These are phyloP conservation scores for Candida incommunis DNA, from an alignment of 805 yeast genomes.

Conservation along the genomic window DNA sequence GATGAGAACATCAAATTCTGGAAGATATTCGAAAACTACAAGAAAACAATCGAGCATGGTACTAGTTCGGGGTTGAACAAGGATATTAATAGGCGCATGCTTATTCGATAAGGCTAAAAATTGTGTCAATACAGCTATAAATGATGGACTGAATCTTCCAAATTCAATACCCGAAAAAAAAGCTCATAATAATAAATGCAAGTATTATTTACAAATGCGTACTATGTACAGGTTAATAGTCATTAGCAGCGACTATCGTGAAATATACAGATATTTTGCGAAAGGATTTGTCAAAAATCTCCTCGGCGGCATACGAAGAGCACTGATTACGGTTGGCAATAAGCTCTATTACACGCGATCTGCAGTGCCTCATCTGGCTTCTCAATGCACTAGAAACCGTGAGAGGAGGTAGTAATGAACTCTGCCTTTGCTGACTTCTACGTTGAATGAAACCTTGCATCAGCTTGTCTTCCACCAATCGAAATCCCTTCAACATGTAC, in stretches of 20 bases:
- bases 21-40: slow-evolving; percentile 57
- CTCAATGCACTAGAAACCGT: background rate
- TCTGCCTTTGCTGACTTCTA: background rate
- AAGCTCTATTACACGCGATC: background rate
- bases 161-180: too few species aligned
- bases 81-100: background rate
- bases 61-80: background rate
- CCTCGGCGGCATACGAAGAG: background rate
- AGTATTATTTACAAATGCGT: background rate
- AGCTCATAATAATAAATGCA: background rate
- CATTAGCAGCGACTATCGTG: background rate
- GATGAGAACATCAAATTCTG: slow-evolving; percentile 94
- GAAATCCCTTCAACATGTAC: background rate
- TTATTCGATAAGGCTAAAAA: background rate
- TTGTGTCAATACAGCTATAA: too few species aligned
- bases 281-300: background rate
- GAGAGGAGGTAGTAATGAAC: background rate
- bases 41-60: background rate
- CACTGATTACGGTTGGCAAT: background rate
- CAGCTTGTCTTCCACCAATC: background rate
- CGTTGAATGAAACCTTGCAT: background rate
- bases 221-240: background rate
- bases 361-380: background rate
- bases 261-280: background rate
- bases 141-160: too few species aligned